Evolutionary conservation across 306 rosid species (phyloP), one percentile per base, ranked within the genome.

Genomic region (Cucumis melo): DNA sequence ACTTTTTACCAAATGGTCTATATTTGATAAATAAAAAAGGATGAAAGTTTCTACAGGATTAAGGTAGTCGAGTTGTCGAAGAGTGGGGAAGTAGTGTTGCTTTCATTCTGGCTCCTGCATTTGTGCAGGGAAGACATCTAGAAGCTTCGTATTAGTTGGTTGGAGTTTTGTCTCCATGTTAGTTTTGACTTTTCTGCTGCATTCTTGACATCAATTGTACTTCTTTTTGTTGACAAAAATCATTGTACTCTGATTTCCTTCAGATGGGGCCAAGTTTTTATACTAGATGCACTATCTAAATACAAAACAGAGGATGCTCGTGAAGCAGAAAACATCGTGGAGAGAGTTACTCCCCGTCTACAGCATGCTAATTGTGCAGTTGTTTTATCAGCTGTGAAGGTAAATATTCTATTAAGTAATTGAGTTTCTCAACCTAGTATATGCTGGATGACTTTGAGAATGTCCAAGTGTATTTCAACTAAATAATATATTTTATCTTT

Each of bases 281-380:
- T 95, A 81, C 76, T 95, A 85, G 99, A 95, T 56, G 98, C 99
- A 64, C 99, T 95, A 81, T 95, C 99, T 61, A 88, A 84, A 86
- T 95, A 92, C 86, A 95, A 89, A 88, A 97, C 98, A 68, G 91
- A 92, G 74, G 97, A 95, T 84, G 91, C 98, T 59, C 98, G 97
- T 79, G 99, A 95, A 82, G 99, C 98, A 57, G 99, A 95, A 85
- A 91, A 90, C 83, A 95, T 95, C 56, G 96, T 95, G 76, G 99
- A 95, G 88, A 86, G 99, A 82, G 99, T 95, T 82, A 95, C 99
- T 24, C 99, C 99, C 42, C 89, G 99, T 75, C 80, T 95, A 79
- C 99, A 95, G 77, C 99, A 95, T 78, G 99, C 99, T 56, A 95
- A 95, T 80, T 95, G 99, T 84, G 99, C 99, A n/a, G 99, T 95